A percentile compares a stretch with the other conserved stretches of the same genome.
Evolutionary conservation across 805 yeast genomes (phyloP).

Genomic region (Millerozyma acaciae): DNA sequence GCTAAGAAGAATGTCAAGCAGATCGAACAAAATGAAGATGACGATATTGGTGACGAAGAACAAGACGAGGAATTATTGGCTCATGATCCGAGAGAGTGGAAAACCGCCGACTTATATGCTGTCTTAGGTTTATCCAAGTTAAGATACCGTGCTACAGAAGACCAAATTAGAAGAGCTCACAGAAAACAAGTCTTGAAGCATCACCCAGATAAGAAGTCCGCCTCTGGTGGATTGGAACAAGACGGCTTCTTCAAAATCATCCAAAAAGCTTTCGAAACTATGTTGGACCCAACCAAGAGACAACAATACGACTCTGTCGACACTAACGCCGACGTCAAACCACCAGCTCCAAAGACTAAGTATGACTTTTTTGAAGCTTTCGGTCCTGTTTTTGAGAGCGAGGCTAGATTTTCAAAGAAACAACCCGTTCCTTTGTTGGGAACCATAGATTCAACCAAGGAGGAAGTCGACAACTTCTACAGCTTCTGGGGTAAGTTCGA

Average conservation of each 20-base stretch:
- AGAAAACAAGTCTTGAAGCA: conserved; percentile 94
- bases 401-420: conserved; percentile 87
- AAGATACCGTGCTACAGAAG: conserved; percentile 87
- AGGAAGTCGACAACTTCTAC: conserved; percentile 86
- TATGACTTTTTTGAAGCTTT: conserved; percentile 90
- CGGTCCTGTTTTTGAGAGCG: conserved; percentile 88
- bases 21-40: conserved; percentile 60
- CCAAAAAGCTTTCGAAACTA: conserved; percentile 91
- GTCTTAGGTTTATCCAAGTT: conserved; percentile 90
- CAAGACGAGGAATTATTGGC: conserved; percentile 64
- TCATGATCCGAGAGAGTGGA: conserved; percentile 98
- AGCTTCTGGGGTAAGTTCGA: conserved; percentile 91
- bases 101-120: conserved; percentile 91
- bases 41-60: conserved; percentile 72
- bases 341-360: conserved; percentile 62
- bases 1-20: conserved; percentile 80
- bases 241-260: conserved; percentile 97
- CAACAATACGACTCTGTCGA: conserved; percentile 96
- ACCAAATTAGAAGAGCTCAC: conserved; percentile 93
- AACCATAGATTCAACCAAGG: conserved; percentile 58
- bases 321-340: conserved; percentile 75
- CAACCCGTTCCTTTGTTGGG: conserved; percentile 89
- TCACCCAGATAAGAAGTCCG: conserved; percentile 98
- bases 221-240: conserved; percentile 80
- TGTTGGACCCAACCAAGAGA: conserved; percentile 82